phyloP scores from a whole-genome alignment of 2,329 filamentous ascomycete species.

The Aspergillus sp. region DNA sequence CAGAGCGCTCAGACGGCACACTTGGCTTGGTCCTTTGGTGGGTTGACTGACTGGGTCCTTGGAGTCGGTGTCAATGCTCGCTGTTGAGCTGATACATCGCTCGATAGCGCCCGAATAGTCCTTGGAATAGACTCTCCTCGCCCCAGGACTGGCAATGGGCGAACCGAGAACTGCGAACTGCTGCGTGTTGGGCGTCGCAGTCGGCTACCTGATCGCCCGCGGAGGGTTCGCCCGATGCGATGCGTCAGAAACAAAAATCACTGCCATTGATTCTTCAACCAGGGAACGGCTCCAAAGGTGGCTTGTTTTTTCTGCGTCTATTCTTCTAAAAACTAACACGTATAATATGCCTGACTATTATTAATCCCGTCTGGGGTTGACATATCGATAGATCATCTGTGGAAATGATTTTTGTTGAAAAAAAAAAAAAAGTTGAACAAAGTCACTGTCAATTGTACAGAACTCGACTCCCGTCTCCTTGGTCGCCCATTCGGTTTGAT shows the following conservation, averaged over 20 bases:
- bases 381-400: slow-evolving; percentile 19
- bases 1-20: not conserved
- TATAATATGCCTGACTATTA: slow-evolving; percentile 15
- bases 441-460: slow-evolving; percentile 20
- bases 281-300: not conserved
- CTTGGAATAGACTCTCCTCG: not conserved
- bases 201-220: not conserved
- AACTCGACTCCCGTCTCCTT: slow-evolving; percentile 9
- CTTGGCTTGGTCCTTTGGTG: not conserved
- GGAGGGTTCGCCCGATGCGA: not conserved
- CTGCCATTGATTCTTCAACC: not conserved
- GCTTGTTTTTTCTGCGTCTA: not conserved
- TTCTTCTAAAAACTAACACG: slow-evolving; percentile 6
- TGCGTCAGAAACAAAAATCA: not conserved
- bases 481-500: slow-evolving; percentile 12
- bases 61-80: not conserved
- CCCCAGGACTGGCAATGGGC: too few relatives aligned
- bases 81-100: not conserved
- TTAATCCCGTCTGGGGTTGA: slow-evolving; percentile 18
- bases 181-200: too few relatives aligned
- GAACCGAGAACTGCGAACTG: too few relatives aligned
- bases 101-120: not conserved
- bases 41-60: slow-evolving; percentile 20
- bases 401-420: too few relatives aligned
- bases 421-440: slow-evolving; percentile 14